These are phyloP conservation scores for Lophiostoma macrostomum DNA, from an alignment of 495 filamentous ascomycete genomes.

Conservation along the genomic window DNA sequence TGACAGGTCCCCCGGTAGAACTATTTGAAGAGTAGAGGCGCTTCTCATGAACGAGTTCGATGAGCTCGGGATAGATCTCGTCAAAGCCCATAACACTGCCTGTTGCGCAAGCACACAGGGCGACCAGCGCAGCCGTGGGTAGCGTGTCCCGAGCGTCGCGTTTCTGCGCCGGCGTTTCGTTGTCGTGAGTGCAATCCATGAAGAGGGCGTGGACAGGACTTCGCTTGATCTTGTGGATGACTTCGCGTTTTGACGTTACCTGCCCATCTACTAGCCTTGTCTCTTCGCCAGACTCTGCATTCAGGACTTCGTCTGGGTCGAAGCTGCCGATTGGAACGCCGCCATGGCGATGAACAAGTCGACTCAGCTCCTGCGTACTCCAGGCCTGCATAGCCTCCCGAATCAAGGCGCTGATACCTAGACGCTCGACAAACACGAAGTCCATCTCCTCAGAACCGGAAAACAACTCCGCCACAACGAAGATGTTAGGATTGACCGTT, in stretches of 20 bases:
- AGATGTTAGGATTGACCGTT: conserved; percentile 80
- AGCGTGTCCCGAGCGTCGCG: conserved; percentile 91
- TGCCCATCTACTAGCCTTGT: conserved; percentile 42
- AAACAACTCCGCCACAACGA: conserved; percentile 94
- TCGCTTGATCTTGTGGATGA: conserved; percentile 69
- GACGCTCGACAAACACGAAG: conserved; percentile 86
- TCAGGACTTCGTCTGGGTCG: conserved; percentile 63
- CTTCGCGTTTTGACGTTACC: conserved; percentile 46
- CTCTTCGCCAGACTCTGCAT: conserved; percentile 39
- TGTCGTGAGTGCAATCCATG: conserved; percentile 99
- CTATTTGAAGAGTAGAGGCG: conserved; percentile 69
- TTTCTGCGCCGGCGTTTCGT: conserved; percentile 94
- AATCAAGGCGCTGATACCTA: conserved; percentile 86
- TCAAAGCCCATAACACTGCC: conserved; percentile 99
- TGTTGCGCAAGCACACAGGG: conserved; percentile 89
- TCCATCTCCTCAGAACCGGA: conserved; percentile 95
- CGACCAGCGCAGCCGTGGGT: conserved; percentile 90
- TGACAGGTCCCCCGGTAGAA: conserved; percentile 60
- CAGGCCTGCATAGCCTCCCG: conserved; percentile 98
- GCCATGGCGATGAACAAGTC: conserved; percentile 89
- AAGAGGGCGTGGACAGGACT: conserved; percentile 89
- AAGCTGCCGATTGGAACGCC: conserved; percentile 96
- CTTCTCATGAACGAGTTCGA: conserved; percentile 87
- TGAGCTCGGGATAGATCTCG: conserved; percentile 86
- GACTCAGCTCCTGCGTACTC: conserved; percentile 87